A percentile compares a stretch with the other conserved stretches of the same genome.
Evolutionary conservation across 352 stramenopile genomes (phyloP).

Genomic region (Phytophthora nicotianae): DNA sequence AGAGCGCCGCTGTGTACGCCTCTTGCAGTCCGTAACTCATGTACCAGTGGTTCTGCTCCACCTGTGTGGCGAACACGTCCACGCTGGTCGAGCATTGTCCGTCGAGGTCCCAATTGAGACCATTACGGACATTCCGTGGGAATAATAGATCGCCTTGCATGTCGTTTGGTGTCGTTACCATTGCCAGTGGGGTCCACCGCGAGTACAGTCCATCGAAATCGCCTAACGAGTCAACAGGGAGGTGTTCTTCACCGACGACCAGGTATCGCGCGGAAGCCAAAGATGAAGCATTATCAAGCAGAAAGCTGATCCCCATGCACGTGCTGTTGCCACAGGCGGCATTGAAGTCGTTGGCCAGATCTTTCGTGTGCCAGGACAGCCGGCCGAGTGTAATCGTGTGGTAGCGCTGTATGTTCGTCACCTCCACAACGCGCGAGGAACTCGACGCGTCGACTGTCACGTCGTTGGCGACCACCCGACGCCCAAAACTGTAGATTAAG

Average conservation of each 20-base stretch:
- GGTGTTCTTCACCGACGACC: slow-evolving; percentile 44
- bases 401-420: slow-evolving; percentile 47
- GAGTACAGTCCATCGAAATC: slow-evolving; percentile 47
- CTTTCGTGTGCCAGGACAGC: slow-evolving; percentile 40
- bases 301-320: slow-evolving; percentile 48
- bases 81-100: slow-evolving; percentile 44
- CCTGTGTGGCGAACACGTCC: slow-evolving; percentile 40
- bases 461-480: slow-evolving; percentile 43
- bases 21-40: slow-evolving; percentile 54
- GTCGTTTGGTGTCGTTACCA: slow-evolving; percentile 33
- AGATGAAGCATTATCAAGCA: slow-evolving; percentile 22
- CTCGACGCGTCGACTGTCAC: slow-evolving; percentile 27
- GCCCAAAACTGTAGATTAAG: slow-evolving; percentile 52
- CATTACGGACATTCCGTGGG: slow-evolving; percentile 27
- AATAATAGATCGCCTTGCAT: slow-evolving; percentile 46
- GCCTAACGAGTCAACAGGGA: slow-evolving; percentile 38
- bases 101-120: slow-evolving; percentile 34
- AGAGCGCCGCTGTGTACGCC: slow-evolving; percentile 52
- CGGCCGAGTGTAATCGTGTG: slow-evolving; percentile 55
- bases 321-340: slow-evolving; percentile 29
- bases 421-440: slow-evolving; percentile 19
- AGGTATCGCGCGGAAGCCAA: slow-evolving; percentile 26
- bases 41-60: slow-evolving; percentile 51
- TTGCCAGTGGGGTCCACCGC: slow-evolving; percentile 48
- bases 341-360: slow-evolving; percentile 51